Evolutionary conservation across 768 basidiomycete species (phyloP).

Genomic region (Suillus alpinus): DNA sequence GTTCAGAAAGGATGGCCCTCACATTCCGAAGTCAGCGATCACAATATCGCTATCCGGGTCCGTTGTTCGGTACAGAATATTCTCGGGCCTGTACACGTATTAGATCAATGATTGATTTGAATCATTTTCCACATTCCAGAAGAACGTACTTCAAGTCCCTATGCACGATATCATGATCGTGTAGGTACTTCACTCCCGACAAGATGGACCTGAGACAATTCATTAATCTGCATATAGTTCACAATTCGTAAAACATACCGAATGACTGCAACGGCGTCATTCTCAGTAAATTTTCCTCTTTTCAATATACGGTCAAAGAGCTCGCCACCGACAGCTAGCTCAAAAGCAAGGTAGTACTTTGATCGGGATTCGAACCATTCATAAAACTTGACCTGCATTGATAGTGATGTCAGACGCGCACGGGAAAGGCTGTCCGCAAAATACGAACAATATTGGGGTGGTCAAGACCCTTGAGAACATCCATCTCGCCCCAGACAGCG

Average conservation of each 20-base stretch:
- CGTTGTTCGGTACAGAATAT: slow-evolving; percentile 86
- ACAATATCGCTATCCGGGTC: slow-evolving; percentile 81
- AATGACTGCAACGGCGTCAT: slow-evolving; percentile 79
- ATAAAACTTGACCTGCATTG: slow-evolving; percentile 81
- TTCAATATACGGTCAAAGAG: slow-evolving; percentile 86
- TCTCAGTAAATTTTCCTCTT: slow-evolving; percentile 90
- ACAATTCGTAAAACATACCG: slow-evolving; percentile 41
- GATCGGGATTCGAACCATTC: slow-evolving; percentile 94
- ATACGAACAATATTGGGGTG: slow-evolving; percentile 84
- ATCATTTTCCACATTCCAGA: not conserved
- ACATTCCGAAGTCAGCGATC: slow-evolving; percentile 98
- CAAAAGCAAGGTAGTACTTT: slow-evolving; percentile 95
- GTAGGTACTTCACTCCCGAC: slow-evolving; percentile 86
- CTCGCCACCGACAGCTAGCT: slow-evolving; percentile 92
- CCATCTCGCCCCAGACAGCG: slow-evolving; percentile 91
- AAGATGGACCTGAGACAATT: slow-evolving; percentile 60
- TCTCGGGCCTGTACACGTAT: slow-evolving; percentile 69
- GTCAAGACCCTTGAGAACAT: slow-evolving; percentile 83
- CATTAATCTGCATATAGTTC: not conserved
- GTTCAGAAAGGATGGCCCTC: slow-evolving; percentile 21
- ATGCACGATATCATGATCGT: slow-evolving; percentile 91
- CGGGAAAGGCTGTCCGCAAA: not conserved
- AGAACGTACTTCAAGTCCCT: slow-evolving; percentile 82
- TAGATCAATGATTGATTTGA: not conserved
- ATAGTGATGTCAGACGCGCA: not conserved